Conservation (phyloP, 2,329 filamentous ascomycete genomes). For the Hawksworthiomyces lignivorus region DNA sequence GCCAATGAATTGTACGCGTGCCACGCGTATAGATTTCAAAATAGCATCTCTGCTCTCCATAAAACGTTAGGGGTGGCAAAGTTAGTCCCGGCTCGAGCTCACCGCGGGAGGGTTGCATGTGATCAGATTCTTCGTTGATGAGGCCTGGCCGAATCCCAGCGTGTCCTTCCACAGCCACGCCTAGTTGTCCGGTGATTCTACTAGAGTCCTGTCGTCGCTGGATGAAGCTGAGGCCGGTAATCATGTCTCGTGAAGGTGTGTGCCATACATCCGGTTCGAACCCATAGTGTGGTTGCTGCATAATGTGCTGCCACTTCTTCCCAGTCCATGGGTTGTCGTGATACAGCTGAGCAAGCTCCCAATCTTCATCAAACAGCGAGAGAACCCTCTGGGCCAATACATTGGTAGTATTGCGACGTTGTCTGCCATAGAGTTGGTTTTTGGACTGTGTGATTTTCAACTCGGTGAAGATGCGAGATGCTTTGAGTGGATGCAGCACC, state of each 20-base stretch:
- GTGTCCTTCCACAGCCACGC: slow-evolving; percentile 43
- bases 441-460: slow-evolving; percentile 28
- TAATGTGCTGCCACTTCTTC: slow-evolving; percentile 53
- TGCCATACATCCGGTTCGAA: too few relatives aligned
- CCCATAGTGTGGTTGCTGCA: slow-evolving; percentile 41
- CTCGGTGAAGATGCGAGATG: neutral
- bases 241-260: too few relatives aligned
- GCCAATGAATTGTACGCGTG: too few relatives aligned
- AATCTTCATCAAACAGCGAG: slow-evolving; percentile 42
- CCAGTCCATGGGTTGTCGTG: too few relatives aligned
- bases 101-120: slow-evolving; percentile 33
- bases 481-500: too few relatives aligned
- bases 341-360: slow-evolving; percentile 40
- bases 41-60: too few relatives aligned
- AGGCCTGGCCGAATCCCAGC: slow-evolving; percentile 24
- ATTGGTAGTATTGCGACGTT: slow-evolving; percentile 51
- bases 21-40: too few relatives aligned
- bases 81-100: too few relatives aligned
- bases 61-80: too few relatives aligned
- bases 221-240: too few relatives aligned
- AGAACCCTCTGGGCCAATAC: slow-evolving; percentile 36
- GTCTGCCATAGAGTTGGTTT: slow-evolving; percentile 47
- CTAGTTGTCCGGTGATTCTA: slow-evolving; percentile 49
- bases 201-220: too few relatives aligned
- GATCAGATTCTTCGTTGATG: slow-evolving; percentile 47